These are phyloP conservation scores for Moesziomyces sp. DNA, from an alignment of 1,284 basidiomycete species.

Conservation along the genomic window DNA sequence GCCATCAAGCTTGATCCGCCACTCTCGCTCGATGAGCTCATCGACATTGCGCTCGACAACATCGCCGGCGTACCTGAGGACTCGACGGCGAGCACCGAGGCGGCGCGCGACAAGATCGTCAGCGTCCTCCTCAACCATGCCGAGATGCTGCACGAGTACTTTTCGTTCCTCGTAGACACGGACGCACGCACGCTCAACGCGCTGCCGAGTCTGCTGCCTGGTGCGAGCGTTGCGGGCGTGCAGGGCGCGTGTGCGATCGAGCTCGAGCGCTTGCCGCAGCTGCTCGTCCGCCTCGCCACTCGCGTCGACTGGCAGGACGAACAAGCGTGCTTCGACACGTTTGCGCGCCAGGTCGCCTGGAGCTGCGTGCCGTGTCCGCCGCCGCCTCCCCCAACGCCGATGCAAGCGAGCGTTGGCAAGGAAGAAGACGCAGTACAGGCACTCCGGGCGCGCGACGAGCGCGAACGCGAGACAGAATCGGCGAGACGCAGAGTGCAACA, in stretches of 20 bases:
- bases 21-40: constrained; percentile 77
- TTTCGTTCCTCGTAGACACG: constrained; percentile 74
- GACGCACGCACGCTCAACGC: constrained; percentile 76
- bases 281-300: constrained; percentile 62
- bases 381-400: not conserved
- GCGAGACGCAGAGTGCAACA: constrained; percentile 30
- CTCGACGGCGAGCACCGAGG: constrained; percentile 67
- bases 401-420: not conserved
- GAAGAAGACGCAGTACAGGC: not conserved
- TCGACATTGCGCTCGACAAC: constrained; percentile 81
- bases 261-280: constrained; percentile 71
- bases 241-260: constrained; percentile 73
- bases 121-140: constrained; percentile 71
- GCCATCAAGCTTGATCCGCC: constrained; percentile 84
- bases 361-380: constrained; percentile 69
- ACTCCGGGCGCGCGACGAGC: constrained; percentile 3
- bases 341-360: constrained; percentile 82
- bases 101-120: constrained; percentile 55
- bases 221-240: constrained; percentile 77
- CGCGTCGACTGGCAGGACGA: constrained; percentile 91
- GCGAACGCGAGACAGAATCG: constrained; percentile 14
- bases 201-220: constrained; percentile 83
- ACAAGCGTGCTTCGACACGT: constrained; percentile 82
- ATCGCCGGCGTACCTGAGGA: constrained; percentile 71
- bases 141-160: constrained; percentile 93